phyloP scores from a whole-genome alignment of 768 basidiomycete genomes.

The Terana coerulea region DNA sequence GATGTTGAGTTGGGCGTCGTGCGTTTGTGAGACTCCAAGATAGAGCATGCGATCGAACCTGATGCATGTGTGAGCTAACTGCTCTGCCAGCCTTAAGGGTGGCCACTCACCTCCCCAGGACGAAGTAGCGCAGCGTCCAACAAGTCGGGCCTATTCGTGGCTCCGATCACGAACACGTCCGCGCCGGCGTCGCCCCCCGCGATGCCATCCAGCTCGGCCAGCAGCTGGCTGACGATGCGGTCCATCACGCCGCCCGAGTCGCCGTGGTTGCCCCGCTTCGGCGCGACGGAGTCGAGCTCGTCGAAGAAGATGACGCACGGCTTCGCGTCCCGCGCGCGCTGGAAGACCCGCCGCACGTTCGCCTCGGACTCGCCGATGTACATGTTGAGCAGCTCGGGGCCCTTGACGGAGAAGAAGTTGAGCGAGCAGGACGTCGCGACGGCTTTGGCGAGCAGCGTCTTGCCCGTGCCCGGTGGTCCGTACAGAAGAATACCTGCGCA shows the following conservation, averaged over 20 bases:
- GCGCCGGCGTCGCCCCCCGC: slow-evolving; percentile 51
- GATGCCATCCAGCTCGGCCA: slow-evolving; percentile 95
- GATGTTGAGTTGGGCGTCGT: slow-evolving; percentile 82
- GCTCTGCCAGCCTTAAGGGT: not conserved
- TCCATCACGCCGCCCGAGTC: slow-evolving; percentile 99
- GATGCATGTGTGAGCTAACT: not conserved
- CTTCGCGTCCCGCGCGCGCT: slow-evolving; percentile 84
- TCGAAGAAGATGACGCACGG: slow-evolving; percentile 98
- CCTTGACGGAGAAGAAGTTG: slow-evolving; percentile 97
- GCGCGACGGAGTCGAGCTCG: slow-evolving; percentile 92
- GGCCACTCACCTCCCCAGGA: slow-evolving; percentile 68
- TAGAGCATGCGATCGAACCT: slow-evolving; percentile 98
- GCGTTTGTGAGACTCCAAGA: slow-evolving; percentile 85
- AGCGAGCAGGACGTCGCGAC: slow-evolving; percentile 93
- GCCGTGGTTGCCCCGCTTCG: slow-evolving; percentile 91
- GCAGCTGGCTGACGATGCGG: slow-evolving; percentile 89
- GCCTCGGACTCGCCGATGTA: slow-evolving; percentile 98
- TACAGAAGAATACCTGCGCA: slow-evolving; percentile 79
- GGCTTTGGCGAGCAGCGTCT: slow-evolving; percentile 92
- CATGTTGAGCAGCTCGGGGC: slow-evolving; percentile 95
- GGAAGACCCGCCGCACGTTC: slow-evolving; percentile 91
- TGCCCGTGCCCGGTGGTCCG: slow-evolving; percentile 95
- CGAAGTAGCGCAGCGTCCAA: slow-evolving; percentile 86
- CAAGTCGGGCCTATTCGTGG: slow-evolving; percentile 91
- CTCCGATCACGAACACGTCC: slow-evolving; percentile 92